These are phyloP conservation scores for Raddia distichophylla DNA, from an alignment of 176 grass and related monocot genomes.

Conservation along the genomic window DNA sequence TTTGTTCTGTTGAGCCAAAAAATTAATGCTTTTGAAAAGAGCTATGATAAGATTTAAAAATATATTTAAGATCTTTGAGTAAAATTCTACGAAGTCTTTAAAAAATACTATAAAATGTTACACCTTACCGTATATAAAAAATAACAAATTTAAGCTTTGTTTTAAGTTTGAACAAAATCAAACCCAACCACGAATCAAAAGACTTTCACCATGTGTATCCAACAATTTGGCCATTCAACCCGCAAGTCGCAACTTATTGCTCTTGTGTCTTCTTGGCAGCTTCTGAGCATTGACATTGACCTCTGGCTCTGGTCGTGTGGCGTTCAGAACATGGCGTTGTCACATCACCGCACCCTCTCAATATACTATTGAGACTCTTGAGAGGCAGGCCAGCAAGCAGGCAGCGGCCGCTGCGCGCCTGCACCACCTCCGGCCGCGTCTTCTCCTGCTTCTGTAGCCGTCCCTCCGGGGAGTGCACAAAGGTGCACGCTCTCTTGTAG, in stretches of 20 bases:
- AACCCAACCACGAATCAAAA: no score
- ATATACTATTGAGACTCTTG: conserved; percentile 69
- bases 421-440: conserved; percentile 20
- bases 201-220: no score
- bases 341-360: conserved; percentile 93
- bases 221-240: conserved; percentile 2
- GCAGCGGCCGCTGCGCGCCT: neutral
- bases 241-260: conserved; percentile 28
- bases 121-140: no score
- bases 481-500: conserved; percentile 32
- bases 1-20: no score
- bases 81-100: no score
- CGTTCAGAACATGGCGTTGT: conserved; percentile 72
- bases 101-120: no score
- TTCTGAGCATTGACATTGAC: conserved; percentile 96
- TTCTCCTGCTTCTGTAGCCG: conserved; percentile 24
- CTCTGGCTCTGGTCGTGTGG: conserved; percentile 95
- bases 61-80: no score
- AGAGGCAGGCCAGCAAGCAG: neutral
- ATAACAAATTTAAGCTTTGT: no score
- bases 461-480: conserved; percentile 32
- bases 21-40: no score
- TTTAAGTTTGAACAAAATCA: no score
- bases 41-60: no score
- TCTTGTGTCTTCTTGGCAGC: conserved; percentile 50